Percentiles rank a stretch among this genome's conserved stretches.
Conservation (phyloP, 1,284 basidiomycete genomes). For the Vanrija sp. region DNA sequence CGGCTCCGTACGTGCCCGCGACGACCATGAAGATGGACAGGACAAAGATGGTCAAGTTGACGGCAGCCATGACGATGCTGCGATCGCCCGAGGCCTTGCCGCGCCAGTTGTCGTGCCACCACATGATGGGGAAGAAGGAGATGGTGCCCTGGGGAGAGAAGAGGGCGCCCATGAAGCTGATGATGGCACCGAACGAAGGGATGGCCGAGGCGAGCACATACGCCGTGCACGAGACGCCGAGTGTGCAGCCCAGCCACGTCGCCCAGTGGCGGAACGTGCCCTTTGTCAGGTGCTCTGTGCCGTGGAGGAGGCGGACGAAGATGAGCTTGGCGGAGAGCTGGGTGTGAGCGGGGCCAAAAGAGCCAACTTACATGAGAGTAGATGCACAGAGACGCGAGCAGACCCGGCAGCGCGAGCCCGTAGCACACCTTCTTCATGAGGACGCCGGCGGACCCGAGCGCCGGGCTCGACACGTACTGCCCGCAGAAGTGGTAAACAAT, state of each 20-base stretch:
- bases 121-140: slow-evolving; percentile 31
- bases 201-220: slow-evolving; percentile 36
- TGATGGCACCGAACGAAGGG: slow-evolving; percentile 29
- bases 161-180: slow-evolving; percentile 34
- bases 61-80: slow-evolving; percentile 5
- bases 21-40: slow-evolving; percentile 27
- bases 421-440: slow-evolving; percentile 39
- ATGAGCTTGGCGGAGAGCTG: slow-evolving; percentile 23
- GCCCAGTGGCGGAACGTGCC: slow-evolving; percentile 58
- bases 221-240: slow-evolving; percentile 21
- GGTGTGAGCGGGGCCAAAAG: slow-evolving; percentile 26
- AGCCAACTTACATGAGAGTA: slow-evolving; percentile 19
- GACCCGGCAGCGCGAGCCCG: slow-evolving; percentile 33
- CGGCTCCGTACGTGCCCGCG: slow-evolving; percentile 35
- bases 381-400: slow-evolving; percentile 28
- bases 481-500: background rate
- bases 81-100: background rate
- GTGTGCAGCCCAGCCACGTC: slow-evolving; percentile 27
- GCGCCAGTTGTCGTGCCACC: slow-evolving; percentile 28
- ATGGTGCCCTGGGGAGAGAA: slow-evolving; percentile 25
- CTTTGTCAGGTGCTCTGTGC: slow-evolving; percentile 56
- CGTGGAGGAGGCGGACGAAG: slow-evolving; percentile 24
- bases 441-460: slow-evolving; percentile 40
- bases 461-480: slow-evolving; percentile 19
- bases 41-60: slow-evolving; percentile 19